Percentiles rank a stretch among this genome's conserved stretches.
These are phyloP conservation scores for Melampsora larici-populina DNA, from an alignment of 1,284 basidiomycete species.

Conservation along the genomic window DNA sequence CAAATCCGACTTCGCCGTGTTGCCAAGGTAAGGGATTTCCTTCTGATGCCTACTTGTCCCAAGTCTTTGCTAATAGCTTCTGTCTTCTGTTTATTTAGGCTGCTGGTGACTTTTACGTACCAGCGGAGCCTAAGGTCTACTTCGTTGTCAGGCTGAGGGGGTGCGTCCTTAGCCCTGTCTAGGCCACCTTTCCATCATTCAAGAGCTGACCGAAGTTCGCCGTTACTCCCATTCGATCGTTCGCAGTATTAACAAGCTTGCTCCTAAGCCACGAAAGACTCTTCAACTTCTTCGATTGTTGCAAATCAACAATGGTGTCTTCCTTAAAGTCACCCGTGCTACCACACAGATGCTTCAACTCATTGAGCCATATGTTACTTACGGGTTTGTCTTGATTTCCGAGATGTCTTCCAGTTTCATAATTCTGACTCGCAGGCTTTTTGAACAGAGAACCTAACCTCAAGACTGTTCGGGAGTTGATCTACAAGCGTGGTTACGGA, in stretches of 20 bases:
- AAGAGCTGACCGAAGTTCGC: conserved; percentile 44
- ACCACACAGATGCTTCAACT: conserved; percentile 97
- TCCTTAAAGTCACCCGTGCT: conserved; percentile 93
- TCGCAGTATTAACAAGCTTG: conserved; percentile 95
- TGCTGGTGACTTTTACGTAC: conserved; percentile 94
- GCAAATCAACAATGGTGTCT: conserved; percentile 99
- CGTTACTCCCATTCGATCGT: neutral
- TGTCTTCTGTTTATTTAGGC: conserved; percentile 54
- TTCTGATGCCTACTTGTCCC: neutral
- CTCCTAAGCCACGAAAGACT: conserved; percentile 98
- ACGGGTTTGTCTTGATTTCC: conserved; percentile 59
- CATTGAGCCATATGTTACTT: conserved; percentile 94
- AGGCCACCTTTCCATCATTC: conserved; percentile 44
- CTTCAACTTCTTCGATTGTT: conserved; percentile 95
- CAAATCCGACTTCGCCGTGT: conserved; percentile 92
- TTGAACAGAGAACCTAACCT: conserved; percentile 34
- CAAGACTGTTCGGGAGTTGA: conserved; percentile 86
- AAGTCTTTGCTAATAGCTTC: no score
- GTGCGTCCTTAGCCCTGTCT: conserved; percentile 40
- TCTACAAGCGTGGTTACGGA: conserved; percentile 99
- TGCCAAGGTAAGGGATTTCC: conserved; percentile 61
- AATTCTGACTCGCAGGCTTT: neutral
- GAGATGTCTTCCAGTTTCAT: neutral
- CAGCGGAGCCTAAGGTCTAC: conserved; percentile 93
- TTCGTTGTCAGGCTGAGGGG: conserved; percentile 83